Percentiles rank a stretch among this genome's conserved stretches.
Conservation (phyloP, 208 protist genomes). For the Novymonas esmeraldas region DNA sequence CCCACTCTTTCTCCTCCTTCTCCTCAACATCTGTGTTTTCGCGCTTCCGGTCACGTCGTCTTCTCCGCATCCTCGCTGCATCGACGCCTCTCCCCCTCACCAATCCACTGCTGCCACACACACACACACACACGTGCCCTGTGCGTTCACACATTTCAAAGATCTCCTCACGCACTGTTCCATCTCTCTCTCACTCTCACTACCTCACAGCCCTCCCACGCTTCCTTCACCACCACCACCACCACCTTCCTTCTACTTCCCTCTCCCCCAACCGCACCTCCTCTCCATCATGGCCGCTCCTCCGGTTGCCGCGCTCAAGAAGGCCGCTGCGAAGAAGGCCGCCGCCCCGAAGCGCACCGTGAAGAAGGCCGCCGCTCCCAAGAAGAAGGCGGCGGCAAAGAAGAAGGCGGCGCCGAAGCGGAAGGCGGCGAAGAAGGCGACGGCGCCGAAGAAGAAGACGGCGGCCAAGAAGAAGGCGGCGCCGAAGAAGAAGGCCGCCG, state of each 20-base stretch:
- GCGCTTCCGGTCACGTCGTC: too few relatives aligned
- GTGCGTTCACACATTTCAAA: too few relatives aligned
- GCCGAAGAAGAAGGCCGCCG: background rate
- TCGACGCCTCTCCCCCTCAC: background rate
- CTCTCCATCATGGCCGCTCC: slow-evolving; percentile 15
- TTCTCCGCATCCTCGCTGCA: too few relatives aligned
- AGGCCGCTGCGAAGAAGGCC: slow-evolving; percentile 33
- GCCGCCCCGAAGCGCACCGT: slow-evolving; percentile 8
- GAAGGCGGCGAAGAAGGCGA: slow-evolving; percentile 25
- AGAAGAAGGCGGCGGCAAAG: slow-evolving; percentile 16
- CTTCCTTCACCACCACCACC: too few relatives aligned
- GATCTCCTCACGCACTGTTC: too few relatives aligned
- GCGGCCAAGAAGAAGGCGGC: slow-evolving; percentile 5
- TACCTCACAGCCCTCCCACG: too few relatives aligned
- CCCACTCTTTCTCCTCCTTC: too few relatives aligned
- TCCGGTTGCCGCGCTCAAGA: slow-evolving; percentile 26
- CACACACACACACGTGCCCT: background rate
- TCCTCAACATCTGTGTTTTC: too few relatives aligned
- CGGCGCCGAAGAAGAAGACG: slow-evolving; percentile 23
- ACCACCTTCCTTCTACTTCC: too few relatives aligned
- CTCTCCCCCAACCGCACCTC: background rate
- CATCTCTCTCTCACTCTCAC: too few relatives aligned
- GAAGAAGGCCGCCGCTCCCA: slow-evolving; percentile 28
- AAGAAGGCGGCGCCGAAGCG: slow-evolving; percentile 37
- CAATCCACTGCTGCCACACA: too few relatives aligned